Base-by-base conservation (phyloP, 768 basidiomycete genomes). In the Pluteus cervinus region DNA sequence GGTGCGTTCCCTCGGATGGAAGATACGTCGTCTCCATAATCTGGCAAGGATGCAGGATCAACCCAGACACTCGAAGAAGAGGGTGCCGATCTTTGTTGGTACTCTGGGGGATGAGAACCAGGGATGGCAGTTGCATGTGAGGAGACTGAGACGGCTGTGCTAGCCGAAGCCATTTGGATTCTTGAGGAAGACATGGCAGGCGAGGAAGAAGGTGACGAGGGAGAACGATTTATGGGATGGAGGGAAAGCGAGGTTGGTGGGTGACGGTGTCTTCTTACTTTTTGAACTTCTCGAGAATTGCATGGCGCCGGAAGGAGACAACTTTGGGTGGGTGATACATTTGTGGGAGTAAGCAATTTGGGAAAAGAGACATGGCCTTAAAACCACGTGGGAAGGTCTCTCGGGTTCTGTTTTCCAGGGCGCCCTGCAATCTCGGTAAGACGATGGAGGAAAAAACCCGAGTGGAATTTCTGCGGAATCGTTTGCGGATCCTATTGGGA, bases 1-100 rank as follows among this genome's bases (percentile, higher is more conserved):
- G 80, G 69, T 4, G 72, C 79, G 46, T 81, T 83, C 4, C 83
- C 83, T n/a, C 60, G 54, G 48, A 83, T 76, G 20, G 63, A 53
- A 15, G 75, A 69, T 22, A 70, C 62, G n/a, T n/a, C n/a, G 47
- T 81, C 73, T 24, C 69, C 73, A 49, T 69, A 66, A 52, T 76
- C 57, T n/a, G 79, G 79, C 34, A 84, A 60, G 2, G 70, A 60
- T 12, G 68, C 61, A 5, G 83, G 82, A 50, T 84, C 81, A 20
- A 85, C 70, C 83, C 83, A 85, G 7, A 57, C 59, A 49, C n/a
- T n/a, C n/a, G n/a, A n/a, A n/a, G n/a, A n/a, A n/a, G n/a, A n/a
- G n/a, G n/a, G n/a, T n/a, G n/a, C n/a, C n/a, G n/a, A n/a, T n/a
- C n/a, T n/a, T n/a, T n/a, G n/a, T n/a, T n/a, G n/a, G n/a, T n/a